These are phyloP conservation scores for Thuja plicata DNA, from an alignment of 83 land plant genomes.

Conservation along the genomic window DNA sequence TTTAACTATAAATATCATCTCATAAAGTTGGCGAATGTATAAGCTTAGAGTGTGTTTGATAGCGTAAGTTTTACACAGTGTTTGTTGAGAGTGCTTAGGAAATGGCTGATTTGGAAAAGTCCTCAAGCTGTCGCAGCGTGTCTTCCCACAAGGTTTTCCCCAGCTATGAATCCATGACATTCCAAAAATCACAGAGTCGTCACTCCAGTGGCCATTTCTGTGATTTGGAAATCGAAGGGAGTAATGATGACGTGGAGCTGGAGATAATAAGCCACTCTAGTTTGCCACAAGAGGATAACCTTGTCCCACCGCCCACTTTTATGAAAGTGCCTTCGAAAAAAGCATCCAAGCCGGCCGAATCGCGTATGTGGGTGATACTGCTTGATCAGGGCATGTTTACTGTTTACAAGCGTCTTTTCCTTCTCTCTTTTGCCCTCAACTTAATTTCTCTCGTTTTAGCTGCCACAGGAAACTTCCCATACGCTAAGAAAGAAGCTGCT, in stretches of 20 bases:
- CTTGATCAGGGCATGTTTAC: slow-evolving; percentile 62
- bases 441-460: slow-evolving; percentile 20
- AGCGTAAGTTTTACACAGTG: too few relatives aligned
- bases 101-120: background rate
- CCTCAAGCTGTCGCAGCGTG: background rate
- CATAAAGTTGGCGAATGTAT: too few relatives aligned
- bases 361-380: slow-evolving; percentile 37
- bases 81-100: too few relatives aligned
- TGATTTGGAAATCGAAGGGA: background rate
- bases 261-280: background rate
- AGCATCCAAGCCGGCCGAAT: background rate
- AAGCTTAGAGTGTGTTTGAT: too few relatives aligned
- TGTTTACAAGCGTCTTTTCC: slow-evolving; percentile 34
- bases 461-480: slow-evolving; percentile 38
- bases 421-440: slow-evolving; percentile 31
- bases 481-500: slow-evolving; percentile 28
- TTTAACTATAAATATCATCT: too few relatives aligned
- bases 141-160: background rate
- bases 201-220: background rate
- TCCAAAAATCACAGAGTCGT: background rate
- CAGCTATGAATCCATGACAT: background rate
- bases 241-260: background rate
- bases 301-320: background rate
- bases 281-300: background rate
- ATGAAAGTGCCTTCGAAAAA: background rate